Base-by-base conservation (phyloP, 2,329 filamentous ascomycete species). In the Fusarium tanahbumbuense region DNA sequence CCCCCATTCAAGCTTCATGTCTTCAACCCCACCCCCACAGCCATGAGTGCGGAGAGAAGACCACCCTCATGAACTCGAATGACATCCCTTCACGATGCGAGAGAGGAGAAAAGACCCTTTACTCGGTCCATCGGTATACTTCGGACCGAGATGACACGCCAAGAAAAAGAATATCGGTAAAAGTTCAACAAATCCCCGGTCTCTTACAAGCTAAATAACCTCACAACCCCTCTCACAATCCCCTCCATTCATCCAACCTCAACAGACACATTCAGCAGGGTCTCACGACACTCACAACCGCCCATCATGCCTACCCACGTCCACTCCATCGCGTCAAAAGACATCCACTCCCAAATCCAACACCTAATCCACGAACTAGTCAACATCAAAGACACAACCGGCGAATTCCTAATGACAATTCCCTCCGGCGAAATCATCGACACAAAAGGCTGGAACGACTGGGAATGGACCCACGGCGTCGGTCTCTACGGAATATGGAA, bases 381-480 rank as follows among this genome's bases (percentile, higher is more conserved):
- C 77, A 92, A 92, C 79, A 94, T 94, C 80, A 88, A 89, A 75
- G 92, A 95, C 81, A 86, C 85, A 41, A 92, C 90, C 0, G 92
- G 92, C 52, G 85, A 92, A 75, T 94, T 93, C 78, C 84, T 94
- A 25, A 82, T 94, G 63, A 88, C 84, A 22, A 85, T 95, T 37
- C 83, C 86, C 3, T 92, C 94, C 73, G 92, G 92, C 60, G 87
- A 91, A 37, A 83, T 94, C 52, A 94, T 95, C 76, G 92, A 94
- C 79, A 94, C 92, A 60, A 95, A 95, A 80, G 92, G 91, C 60
- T 95, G 92, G 92, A 87, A 91, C 68, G 90, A 90, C 76, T 94
- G 92, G 92, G 92, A 94, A 81, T 93, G 91, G 91, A 93, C 91
- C 2, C 92, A 94, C 78, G 92, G 92, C 45, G 88, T 94, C 74